Conservation (phyloP, 2,329 filamentous ascomycete genomes). For the Phoma sp. region DNA sequence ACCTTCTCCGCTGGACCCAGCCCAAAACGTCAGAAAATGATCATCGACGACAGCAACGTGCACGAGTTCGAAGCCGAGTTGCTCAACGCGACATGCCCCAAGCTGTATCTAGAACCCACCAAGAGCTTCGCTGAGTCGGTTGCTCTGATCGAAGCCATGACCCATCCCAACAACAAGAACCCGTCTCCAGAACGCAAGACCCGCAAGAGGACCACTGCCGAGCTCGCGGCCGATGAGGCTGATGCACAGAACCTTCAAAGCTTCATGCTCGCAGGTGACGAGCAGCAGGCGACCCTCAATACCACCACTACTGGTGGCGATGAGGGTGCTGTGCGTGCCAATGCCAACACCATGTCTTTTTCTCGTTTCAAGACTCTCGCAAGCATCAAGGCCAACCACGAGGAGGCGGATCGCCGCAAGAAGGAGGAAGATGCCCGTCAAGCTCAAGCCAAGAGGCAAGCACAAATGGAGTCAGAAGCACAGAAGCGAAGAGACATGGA, state of each 20-base stretch:
- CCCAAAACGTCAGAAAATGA: slow-evolving; percentile 78
- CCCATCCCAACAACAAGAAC: slow-evolving; percentile 79
- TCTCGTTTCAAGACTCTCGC: slow-evolving; percentile 91
- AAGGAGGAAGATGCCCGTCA: slow-evolving; percentile 58
- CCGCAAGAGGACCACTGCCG: slow-evolving; percentile 90
- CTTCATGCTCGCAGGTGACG: slow-evolving; percentile 92
- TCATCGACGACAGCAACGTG: slow-evolving; percentile 77
- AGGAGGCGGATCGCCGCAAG: slow-evolving; percentile 68
- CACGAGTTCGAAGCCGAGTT: slow-evolving; percentile 79
- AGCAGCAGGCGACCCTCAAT: slow-evolving; percentile 71
- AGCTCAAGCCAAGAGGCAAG: slow-evolving; percentile 51
- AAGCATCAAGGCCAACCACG: slow-evolving; percentile 79
- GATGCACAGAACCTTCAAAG: slow-evolving; percentile 86
- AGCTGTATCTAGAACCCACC: slow-evolving; percentile 80
- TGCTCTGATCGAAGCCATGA: slow-evolving; percentile 72
- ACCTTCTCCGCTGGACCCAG: slow-evolving; percentile 65
- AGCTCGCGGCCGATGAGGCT: slow-evolving; percentile 94
- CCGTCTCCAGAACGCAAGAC: slow-evolving; percentile 84
- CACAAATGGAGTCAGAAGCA: slow-evolving; percentile 43
- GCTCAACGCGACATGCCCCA: slow-evolving; percentile 74
- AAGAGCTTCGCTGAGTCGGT: slow-evolving; percentile 73
- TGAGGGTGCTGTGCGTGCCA: slow-evolving; percentile 69
- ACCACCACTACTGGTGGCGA: slow-evolving; percentile 68
- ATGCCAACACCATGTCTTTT: slow-evolving; percentile 83
- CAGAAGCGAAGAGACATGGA: slow-evolving; percentile 48